Evolutionary conservation across 331 rosid species (phyloP).

Genomic region (Quercus lobata): DNA sequence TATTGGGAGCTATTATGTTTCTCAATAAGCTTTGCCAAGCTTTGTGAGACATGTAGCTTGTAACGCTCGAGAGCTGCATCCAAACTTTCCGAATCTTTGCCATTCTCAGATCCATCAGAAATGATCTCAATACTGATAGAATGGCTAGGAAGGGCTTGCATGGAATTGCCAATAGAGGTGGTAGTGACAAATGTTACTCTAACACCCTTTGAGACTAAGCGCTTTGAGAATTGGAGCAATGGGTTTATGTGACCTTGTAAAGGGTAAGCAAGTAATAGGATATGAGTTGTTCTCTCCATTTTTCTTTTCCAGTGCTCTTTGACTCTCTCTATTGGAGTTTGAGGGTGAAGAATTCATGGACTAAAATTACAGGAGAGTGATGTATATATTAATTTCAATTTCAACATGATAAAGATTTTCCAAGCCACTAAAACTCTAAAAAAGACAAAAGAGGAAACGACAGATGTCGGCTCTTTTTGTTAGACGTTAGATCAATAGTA

Average conservation of each 20-base stretch:
- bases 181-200: conserved; percentile 2
- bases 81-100: background rate
- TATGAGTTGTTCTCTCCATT: background rate
- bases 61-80: background rate
- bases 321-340: background rate
- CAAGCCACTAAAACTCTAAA: too few species aligned
- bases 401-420: too few species aligned
- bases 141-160: background rate
- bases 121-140: background rate
- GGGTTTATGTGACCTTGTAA: conserved; percentile 1
- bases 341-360: too few species aligned
- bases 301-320: background rate
- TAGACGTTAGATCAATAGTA: too few species aligned
- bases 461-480: too few species aligned
- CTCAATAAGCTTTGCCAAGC: background rate
- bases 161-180: background rate
- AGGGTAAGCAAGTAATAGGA: background rate
- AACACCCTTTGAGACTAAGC: background rate
- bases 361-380: too few species aligned
- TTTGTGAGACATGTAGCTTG: background rate
- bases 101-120: background rate
- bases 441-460: too few species aligned
- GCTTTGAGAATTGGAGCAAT: conserved; percentile 1
- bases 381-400: too few species aligned
- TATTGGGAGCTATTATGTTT: background rate